A percentile compares a stretch with the other conserved stretches of the same genome.
Conservation (phyloP, 768 basidiomycete genomes). For the Auriscalpium vulgare region DNA sequence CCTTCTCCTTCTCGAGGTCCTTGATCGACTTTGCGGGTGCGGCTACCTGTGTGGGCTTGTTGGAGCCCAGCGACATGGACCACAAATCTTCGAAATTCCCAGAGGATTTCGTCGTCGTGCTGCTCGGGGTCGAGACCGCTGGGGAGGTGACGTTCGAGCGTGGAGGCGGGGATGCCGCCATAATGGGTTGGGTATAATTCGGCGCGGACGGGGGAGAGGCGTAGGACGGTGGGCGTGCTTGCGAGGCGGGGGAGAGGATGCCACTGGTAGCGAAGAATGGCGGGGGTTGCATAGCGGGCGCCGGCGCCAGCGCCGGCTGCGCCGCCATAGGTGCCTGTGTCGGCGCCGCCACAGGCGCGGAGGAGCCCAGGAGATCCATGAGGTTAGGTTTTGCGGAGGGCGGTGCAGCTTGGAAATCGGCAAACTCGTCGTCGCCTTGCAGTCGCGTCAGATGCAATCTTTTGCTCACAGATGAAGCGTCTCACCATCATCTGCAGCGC, state of each 20-base stretch:
- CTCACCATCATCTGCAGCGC: constrained; percentile 19
- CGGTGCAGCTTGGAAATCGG: constrained; percentile 77
- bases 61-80: constrained; percentile 64
- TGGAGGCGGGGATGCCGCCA: constrained; percentile 19
- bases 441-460: background rate
- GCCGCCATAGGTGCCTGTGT: constrained; percentile 5
- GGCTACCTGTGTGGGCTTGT: constrained; percentile 27
- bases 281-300: background rate
- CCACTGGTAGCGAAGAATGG: constrained; percentile 1
- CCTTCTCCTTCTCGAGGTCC: constrained; percentile 85
- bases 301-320: background rate
- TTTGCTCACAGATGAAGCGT: no score
- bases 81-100: constrained; percentile 86
- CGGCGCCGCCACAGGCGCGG: background rate
- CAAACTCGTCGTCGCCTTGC: constrained; percentile 68
- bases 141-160: constrained; percentile 16
- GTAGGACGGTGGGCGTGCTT: constrained; percentile 6
- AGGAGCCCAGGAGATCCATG: constrained; percentile 1
- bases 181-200: constrained; percentile 6
- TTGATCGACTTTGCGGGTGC: constrained; percentile 64
- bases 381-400: constrained; percentile 28
- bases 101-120: constrained; percentile 27
- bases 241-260: constrained; percentile 3
- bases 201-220: constrained; percentile 10
- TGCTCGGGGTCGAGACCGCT: constrained; percentile 12